A percentile compares a stretch with the other conserved stretches of the same genome.
These are phyloP conservation scores for Acanthamoeba triangularis DNA, from an alignment of 208 protist species.

Conservation along the genomic window DNA sequence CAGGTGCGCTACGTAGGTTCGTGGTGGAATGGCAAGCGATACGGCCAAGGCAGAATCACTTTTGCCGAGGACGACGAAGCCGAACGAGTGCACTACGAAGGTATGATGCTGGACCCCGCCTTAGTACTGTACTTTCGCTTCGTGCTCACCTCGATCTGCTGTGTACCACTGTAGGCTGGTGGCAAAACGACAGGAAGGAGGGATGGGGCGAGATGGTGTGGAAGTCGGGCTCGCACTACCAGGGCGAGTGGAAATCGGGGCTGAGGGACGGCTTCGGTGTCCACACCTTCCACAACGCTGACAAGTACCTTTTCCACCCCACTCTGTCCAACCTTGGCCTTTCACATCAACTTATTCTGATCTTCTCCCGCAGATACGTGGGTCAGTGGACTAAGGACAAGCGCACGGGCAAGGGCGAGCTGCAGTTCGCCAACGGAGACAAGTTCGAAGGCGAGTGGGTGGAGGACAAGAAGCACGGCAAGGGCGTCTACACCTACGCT, in stretches of 20 bases:
- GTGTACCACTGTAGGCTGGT: background rate
- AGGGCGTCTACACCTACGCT: slow-evolving; percentile 38
- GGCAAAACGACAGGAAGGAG: slow-evolving; percentile 63
- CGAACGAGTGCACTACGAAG: slow-evolving; percentile 53
- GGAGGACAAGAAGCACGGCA: slow-evolving; percentile 68
- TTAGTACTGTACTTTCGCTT: background rate
- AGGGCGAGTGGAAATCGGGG: slow-evolving; percentile 49
- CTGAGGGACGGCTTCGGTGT: slow-evolving; percentile 47
- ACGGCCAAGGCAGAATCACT: slow-evolving; percentile 15
- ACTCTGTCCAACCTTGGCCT: background rate
- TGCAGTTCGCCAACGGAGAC: slow-evolving; percentile 64
- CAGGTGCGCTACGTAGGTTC: slow-evolving; percentile 31
- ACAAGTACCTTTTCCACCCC: background rate
- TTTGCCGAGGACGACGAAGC: slow-evolving; percentile 57
- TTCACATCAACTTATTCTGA: too few species aligned
- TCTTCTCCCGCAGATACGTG: background rate
- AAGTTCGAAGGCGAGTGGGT: slow-evolving; percentile 72
- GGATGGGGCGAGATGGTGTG: slow-evolving; percentile 61
- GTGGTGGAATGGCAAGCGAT: slow-evolving; percentile 57
- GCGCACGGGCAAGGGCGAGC: slow-evolving; percentile 49
- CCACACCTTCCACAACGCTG: slow-evolving; percentile 50
- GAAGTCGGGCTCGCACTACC: slow-evolving; percentile 51
- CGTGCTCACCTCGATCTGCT: background rate
- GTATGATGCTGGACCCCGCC: background rate
- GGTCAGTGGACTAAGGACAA: slow-evolving; percentile 53